These are phyloP conservation scores for Friedmanniomyces simplex DNA, from an alignment of 495 filamentous ascomycete species.

Conservation along the genomic window DNA sequence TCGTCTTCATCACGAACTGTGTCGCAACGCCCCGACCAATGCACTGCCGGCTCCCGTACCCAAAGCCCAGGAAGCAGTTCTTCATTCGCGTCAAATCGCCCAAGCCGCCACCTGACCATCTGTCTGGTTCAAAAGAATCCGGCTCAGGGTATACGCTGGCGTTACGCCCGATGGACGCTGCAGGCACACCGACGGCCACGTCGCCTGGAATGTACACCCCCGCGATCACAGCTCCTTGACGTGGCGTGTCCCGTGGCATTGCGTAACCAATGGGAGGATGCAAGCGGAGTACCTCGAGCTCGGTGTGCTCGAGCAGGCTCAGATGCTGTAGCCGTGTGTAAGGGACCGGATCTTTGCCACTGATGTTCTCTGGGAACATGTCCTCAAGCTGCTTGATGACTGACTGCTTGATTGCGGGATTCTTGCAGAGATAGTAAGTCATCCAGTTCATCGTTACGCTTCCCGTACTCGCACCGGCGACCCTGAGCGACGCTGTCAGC, in stretches of 20 bases:
- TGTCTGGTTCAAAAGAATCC: constrained; percentile 7
- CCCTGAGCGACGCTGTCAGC: neutral
- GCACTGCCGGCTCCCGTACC: constrained; percentile 18
- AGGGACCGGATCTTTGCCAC: constrained; percentile 4
- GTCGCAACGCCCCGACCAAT: constrained; percentile 20
- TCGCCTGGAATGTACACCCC: constrained; percentile 15
- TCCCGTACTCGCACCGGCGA: constrained; percentile 12
- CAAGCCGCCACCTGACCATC: constrained; percentile 4
- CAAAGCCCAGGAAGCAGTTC: constrained; percentile 21
- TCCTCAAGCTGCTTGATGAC: constrained; percentile 12
- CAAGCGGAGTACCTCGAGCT: constrained; percentile 18
- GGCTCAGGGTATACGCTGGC: constrained; percentile 13
- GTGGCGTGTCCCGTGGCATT: constrained; percentile 19
- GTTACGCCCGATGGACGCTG: constrained; percentile 15
- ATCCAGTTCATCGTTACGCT: constrained; percentile 21
- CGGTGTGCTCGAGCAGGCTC: constrained; percentile 17
- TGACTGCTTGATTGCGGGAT: constrained; percentile 1
- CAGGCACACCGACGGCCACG: constrained; percentile 15
- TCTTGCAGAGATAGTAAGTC: constrained; percentile 23
- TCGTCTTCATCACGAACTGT: constrained; percentile 20
- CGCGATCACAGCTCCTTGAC: constrained; percentile 12
- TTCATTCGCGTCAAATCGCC: constrained; percentile 19
- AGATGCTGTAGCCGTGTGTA: constrained; percentile 17
- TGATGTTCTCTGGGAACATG: constrained; percentile 11
- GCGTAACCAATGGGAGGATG: constrained; percentile 17